A percentile compares a stretch with the other conserved stretches of the same genome.
phyloP scores from a whole-genome alignment of 805 yeast species.

The Starmerella khaoyaiensis region DNA sequence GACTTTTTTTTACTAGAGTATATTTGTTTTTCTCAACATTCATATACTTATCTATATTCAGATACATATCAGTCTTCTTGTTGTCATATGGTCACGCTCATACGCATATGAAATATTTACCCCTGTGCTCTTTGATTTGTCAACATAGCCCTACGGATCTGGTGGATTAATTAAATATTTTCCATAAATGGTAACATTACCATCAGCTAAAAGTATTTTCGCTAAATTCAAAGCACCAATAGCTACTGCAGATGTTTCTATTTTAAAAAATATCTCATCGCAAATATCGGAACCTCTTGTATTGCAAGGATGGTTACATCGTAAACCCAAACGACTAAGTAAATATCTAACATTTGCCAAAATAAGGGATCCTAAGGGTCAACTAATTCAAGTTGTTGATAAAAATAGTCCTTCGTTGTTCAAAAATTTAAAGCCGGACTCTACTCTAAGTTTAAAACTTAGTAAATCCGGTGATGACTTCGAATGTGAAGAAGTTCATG shows the following conservation, averaged over 20 bases:
- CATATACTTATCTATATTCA: not conserved
- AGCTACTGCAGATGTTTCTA: too few relatives aligned
- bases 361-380: conserved; percentile 62
- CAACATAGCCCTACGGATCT: too few relatives aligned
- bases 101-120: too few relatives aligned
- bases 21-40: too few relatives aligned
- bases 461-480: conserved; percentile 37
- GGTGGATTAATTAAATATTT: too few relatives aligned
- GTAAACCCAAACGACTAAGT: conserved; percentile 58
- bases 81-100: too few relatives aligned
- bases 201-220: too few relatives aligned
- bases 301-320: conserved; percentile 75
- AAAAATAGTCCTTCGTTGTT: conserved; percentile 32
- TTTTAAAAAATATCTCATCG: not conserved
- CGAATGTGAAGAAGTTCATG: conserved; percentile 37
- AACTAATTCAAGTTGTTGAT: conserved; percentile 44
- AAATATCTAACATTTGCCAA: conserved; percentile 55
- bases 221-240: too few relatives aligned
- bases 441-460: conserved; percentile 52
- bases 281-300: conserved; percentile 25
- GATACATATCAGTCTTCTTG: too few relatives aligned
- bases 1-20: too few relatives aligned
- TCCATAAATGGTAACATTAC: too few relatives aligned
- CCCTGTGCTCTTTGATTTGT: too few relatives aligned
- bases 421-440: conserved; percentile 51